A percentile compares a stretch with the other conserved stretches of the same genome.
These are phyloP conservation scores for Torulaspora franciscae DNA, from an alignment of 805 yeast genomes.

Conservation along the genomic window DNA sequence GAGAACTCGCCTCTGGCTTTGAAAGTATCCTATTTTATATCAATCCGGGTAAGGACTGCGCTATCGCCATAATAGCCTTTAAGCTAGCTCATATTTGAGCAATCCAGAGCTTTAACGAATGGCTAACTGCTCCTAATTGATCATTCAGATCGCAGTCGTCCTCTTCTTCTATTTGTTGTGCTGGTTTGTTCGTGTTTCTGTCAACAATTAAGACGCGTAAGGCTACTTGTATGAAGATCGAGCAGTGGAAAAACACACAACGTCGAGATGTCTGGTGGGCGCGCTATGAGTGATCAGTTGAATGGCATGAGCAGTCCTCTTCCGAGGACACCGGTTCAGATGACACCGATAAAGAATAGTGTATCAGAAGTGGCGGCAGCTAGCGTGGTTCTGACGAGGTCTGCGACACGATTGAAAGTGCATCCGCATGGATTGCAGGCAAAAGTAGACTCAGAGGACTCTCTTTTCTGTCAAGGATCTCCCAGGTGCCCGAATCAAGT, in stretches of 20 bases:
- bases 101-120: not conserved
- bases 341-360: not conserved
- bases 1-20: not conserved
- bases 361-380: not conserved
- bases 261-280: not conserved
- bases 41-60: slow-evolving; percentile 3
- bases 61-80: not conserved
- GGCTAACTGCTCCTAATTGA: not conserved
- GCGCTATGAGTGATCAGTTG: not conserved
- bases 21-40: slow-evolving; percentile 3
- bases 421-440: slow-evolving; percentile 21
- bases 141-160: not conserved
- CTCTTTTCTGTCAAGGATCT: not conserved
- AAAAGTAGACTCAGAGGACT: slow-evolving; percentile 8
- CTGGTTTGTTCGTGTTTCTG: slow-evolving; percentile 2
- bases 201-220: slow-evolving; percentile 6
- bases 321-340: slow-evolving; percentile 13
- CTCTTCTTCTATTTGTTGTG: not conserved
- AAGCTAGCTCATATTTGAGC: not conserved
- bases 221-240: slow-evolving; percentile 1
- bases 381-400: not conserved
- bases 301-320: not conserved
- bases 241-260: not conserved
- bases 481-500: not conserved
- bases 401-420: slow-evolving; percentile 9